Conservation (phyloP, 2,329 filamentous ascomycete genomes). For the Scedosporium aurantiacum region DNA sequence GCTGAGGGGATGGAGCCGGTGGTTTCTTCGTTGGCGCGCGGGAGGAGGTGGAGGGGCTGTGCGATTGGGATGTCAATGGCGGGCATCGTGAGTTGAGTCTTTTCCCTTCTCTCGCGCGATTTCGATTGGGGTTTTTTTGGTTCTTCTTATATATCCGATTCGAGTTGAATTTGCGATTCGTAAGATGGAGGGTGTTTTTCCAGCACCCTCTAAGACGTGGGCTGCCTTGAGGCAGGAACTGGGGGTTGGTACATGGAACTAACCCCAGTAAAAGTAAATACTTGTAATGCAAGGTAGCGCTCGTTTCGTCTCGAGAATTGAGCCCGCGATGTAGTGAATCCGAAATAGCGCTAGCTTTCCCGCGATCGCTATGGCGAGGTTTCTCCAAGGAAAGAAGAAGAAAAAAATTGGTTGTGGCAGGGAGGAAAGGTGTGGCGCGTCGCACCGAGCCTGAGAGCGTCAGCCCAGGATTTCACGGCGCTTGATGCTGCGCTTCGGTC, state of each 20-base stretch:
- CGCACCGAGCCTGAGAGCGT: not conserved
- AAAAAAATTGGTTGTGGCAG: not conserved
- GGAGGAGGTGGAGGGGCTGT: not conserved
- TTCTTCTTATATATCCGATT: not conserved
- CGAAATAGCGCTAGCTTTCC: too few species aligned
- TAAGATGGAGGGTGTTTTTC: too few species aligned
- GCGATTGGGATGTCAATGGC: not conserved
- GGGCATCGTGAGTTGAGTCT: not conserved
- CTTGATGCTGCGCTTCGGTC: not conserved
- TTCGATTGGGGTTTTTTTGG: not conserved
- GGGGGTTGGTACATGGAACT: not conserved
- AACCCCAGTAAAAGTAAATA: not conserved
- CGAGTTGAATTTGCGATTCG: not conserved
- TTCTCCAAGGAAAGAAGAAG: not conserved
- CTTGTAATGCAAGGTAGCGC: not conserved
- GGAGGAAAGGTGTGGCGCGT: not conserved
- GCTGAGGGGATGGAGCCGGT: slow-evolving; percentile 17
- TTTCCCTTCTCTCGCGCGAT: not conserved
- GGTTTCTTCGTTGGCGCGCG: slow-evolving; percentile 7
- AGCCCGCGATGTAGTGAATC: too few species aligned
- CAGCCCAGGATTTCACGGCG: not conserved
- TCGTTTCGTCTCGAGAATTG: not conserved
- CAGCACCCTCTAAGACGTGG: not conserved
- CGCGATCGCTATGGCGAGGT: not conserved
- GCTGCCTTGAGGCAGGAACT: not conserved